A percentile compares a stretch with the other conserved stretches of the same genome.
phyloP scores from a whole-genome alignment of 2,329 filamentous ascomycete genomes.

The Bisporella sp. region DNA sequence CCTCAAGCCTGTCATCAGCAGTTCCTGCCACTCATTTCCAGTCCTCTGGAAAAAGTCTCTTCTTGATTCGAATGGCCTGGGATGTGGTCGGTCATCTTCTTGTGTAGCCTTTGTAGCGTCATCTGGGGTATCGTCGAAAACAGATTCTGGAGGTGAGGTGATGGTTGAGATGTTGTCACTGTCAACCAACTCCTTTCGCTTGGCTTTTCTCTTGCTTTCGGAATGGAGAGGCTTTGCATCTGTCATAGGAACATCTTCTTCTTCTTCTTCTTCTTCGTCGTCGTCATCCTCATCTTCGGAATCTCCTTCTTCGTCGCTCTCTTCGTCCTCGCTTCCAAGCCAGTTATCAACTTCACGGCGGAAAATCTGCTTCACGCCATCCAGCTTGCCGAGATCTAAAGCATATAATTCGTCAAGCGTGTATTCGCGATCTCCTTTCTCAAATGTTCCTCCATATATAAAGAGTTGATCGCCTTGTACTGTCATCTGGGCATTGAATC shows the following conservation, averaged over 20 bases:
- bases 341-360: slow-evolving; percentile 80
- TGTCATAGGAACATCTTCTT: slow-evolving; percentile 33
- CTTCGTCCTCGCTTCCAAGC: slow-evolving; percentile 61
- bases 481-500: slow-evolving; percentile 86
- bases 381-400: slow-evolving; percentile 88
- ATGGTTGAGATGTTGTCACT: slow-evolving; percentile 31
- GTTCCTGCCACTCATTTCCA: slow-evolving; percentile 82
- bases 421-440: slow-evolving; percentile 90
- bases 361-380: slow-evolving; percentile 90
- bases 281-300: slow-evolving; percentile 43
- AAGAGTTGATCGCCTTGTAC: slow-evolving; percentile 91
- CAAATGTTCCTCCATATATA: slow-evolving; percentile 91
- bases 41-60: slow-evolving; percentile 90
- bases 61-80: slow-evolving; percentile 66
- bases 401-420: slow-evolving; percentile 95
- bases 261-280: slow-evolving; percentile 40
- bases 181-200: slow-evolving; percentile 45
- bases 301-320: slow-evolving; percentile 48
- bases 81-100: slow-evolving; percentile 28
- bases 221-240: slow-evolving; percentile 29
- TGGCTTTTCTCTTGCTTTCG: slow-evolving; percentile 43
- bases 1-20: slow-evolving; percentile 68
- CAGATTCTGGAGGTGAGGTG: slow-evolving; percentile 37
- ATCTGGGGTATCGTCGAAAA: slow-evolving; percentile 46
- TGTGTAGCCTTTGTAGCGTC: slow-evolving; percentile 11